Evolutionary conservation across 2,329 filamentous ascomycete genomes (phyloP).

Genomic region (Plenodomus biglobosus): DNA sequence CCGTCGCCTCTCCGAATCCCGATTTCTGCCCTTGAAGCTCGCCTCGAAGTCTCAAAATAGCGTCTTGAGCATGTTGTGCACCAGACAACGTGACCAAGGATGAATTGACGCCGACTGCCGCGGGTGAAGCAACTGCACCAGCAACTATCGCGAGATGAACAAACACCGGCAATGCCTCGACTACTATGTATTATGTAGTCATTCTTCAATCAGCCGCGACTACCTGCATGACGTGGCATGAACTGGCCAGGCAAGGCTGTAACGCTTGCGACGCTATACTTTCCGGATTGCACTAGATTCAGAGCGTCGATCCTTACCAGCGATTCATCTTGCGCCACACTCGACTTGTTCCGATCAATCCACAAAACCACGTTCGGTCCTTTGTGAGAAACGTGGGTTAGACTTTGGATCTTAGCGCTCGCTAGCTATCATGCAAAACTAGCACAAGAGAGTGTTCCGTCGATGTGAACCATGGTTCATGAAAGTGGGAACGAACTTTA

Average conservation of each 20-base stretch:
- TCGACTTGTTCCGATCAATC: background rate
- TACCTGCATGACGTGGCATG: background rate
- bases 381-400: background rate
- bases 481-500: background rate
- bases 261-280: background rate
- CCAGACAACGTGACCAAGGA: constrained; percentile 9
- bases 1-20: constrained; percentile 71
- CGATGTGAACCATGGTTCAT: background rate
- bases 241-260: background rate
- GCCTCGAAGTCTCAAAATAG: constrained; percentile 30
- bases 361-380: background rate
- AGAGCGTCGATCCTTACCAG: background rate
- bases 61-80: constrained; percentile 21
- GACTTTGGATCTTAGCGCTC: background rate
- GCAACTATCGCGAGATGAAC: background rate
- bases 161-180: background rate
- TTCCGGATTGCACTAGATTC: background rate
- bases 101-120: constrained; percentile 1
- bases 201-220: too few relatives aligned
- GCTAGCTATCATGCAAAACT: background rate
- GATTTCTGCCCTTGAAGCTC: constrained; percentile 57
- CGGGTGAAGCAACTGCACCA: background rate
- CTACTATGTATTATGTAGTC: too few relatives aligned
- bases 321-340: background rate
- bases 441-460: background rate